These are phyloP conservation scores for Coemansia sp. DNA, from an alignment of 192 early-diverging fungal species.

Conservation along the genomic window DNA sequence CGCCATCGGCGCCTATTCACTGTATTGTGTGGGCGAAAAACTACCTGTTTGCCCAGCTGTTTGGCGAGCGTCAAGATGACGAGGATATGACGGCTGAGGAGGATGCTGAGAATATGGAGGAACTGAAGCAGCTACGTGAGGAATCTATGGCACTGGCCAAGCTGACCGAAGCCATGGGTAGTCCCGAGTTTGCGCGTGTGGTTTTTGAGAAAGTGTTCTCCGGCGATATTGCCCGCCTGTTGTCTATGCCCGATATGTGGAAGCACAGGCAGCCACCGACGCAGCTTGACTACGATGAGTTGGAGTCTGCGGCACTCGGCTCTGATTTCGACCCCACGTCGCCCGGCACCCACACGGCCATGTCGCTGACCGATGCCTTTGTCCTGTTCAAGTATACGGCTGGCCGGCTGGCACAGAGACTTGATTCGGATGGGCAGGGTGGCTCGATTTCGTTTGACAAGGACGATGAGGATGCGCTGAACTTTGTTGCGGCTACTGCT, in stretches of 20 bases:
- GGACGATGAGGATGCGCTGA: slow-evolving; percentile 86
- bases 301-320: slow-evolving; percentile 12
- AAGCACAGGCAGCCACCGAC: slow-evolving; percentile 66
- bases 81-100: slow-evolving; percentile 50
- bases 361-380: slow-evolving; percentile 71
- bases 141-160: slow-evolving; percentile 72
- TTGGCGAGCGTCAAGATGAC: slow-evolving; percentile 58
- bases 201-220: slow-evolving; percentile 83
- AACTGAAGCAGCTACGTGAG: slow-evolving; percentile 68
- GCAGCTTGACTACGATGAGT: slow-evolving; percentile 60
- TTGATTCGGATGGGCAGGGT: not conserved
- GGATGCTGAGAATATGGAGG: slow-evolving; percentile 60
- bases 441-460: slow-evolving; percentile 82
- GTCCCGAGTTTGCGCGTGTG: slow-evolving; percentile 57
- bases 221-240: slow-evolving; percentile 74
- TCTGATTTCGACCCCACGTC: slow-evolving; percentile 17
- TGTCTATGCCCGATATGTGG: slow-evolving; percentile 91
- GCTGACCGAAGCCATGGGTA: slow-evolving; percentile 64
- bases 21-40: slow-evolving; percentile 99
- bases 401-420: slow-evolving; percentile 16
- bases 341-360: slow-evolving; percentile 68
- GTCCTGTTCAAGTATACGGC: slow-evolving; percentile 67
- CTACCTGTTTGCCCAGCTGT: slow-evolving; percentile 81
- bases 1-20: slow-evolving; percentile 92
- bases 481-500: slow-evolving; percentile 91